These are phyloP conservation scores for Paramyrothecium roridum DNA, from an alignment of 2,329 filamentous ascomycete species.

Conservation along the genomic window DNA sequence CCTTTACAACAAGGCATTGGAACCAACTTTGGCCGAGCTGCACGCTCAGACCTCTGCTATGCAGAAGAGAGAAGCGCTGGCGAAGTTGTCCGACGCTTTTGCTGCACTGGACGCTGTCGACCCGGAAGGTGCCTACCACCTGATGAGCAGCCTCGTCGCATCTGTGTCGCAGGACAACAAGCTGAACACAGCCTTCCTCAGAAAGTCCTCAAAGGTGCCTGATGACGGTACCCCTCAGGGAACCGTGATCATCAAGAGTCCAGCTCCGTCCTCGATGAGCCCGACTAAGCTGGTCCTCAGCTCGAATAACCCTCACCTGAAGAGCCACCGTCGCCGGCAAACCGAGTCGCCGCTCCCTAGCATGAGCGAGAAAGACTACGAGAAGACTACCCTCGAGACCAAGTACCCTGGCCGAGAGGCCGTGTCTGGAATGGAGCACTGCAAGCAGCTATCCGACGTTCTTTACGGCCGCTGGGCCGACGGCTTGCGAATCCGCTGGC, in stretches of 20 bases:
- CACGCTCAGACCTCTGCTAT: slow-evolving; percentile 71
- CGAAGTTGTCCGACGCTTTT: slow-evolving; percentile 81
- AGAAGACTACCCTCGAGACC: slow-evolving; percentile 45
- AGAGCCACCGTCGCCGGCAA: slow-evolving; percentile 70
- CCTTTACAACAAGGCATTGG: slow-evolving; percentile 76
- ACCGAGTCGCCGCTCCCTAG: slow-evolving; percentile 31
- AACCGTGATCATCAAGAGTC: slow-evolving; percentile 57
- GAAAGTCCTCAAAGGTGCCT: slow-evolving; percentile 34
- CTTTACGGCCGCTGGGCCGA: slow-evolving; percentile 90
- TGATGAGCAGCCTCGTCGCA: slow-evolving; percentile 76
- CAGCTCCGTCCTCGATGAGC: slow-evolving; percentile 28
- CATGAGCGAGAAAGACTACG: slow-evolving; percentile 40
- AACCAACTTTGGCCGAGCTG: slow-evolving; percentile 79
- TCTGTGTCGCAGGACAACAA: slow-evolving; percentile 68
- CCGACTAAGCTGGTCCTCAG: slow-evolving; percentile 70
- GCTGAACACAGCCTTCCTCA: slow-evolving; percentile 49
- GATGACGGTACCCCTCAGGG: slow-evolving; percentile 46
- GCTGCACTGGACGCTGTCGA: slow-evolving; percentile 80
- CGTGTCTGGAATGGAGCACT: slow-evolving; percentile 82
- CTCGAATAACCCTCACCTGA: slow-evolving; percentile 81
- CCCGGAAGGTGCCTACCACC: slow-evolving; percentile 83
- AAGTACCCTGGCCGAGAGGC: slow-evolving; percentile 54
- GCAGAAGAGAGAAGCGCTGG: slow-evolving; percentile 77
- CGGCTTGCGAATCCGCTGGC: slow-evolving; percentile 72
- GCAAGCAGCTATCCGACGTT: slow-evolving; percentile 82